Conservation (phyloP, 192 early-diverging fungal genomes). For the Coemansia sp. region DNA sequence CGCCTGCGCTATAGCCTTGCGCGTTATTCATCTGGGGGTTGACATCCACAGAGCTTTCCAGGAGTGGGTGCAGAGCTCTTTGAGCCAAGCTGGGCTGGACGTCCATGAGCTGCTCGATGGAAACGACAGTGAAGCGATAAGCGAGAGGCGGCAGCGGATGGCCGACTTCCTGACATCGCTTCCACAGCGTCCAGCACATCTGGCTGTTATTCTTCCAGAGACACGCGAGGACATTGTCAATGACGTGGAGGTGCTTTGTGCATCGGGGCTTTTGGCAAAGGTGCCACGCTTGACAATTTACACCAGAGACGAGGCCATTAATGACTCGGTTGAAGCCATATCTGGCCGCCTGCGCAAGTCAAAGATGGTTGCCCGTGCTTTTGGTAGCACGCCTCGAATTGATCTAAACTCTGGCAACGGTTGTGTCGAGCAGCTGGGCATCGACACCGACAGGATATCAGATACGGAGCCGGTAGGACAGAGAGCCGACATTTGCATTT, state of each 20-base stretch:
- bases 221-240: conserved; percentile 13
- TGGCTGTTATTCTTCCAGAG: conserved; percentile 42
- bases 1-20: conserved; percentile 27
- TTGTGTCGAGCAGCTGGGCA: conserved; percentile 9
- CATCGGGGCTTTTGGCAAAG: conserved; percentile 36
- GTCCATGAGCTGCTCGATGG: conserved; percentile 38
- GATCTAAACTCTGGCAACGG: conserved; percentile 10
- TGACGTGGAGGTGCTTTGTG: conserved; percentile 41
- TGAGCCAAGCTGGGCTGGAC: conserved; percentile 37
- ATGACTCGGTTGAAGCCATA: conserved; percentile 20
- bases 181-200: conserved; percentile 40
- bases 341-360: conserved; percentile 37
- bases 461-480: not conserved
- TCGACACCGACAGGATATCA: not conserved
- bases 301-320: conserved; percentile 29
- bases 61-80: conserved; percentile 42
- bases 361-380: conserved; percentile 36
- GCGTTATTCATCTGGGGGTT: conserved; percentile 33
- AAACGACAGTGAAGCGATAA: conserved; percentile 28
- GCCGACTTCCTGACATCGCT: conserved; percentile 32
- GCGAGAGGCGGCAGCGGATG: conserved; percentile 29
- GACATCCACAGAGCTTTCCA: conserved; percentile 43
- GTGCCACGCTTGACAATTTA: conserved; percentile 44
- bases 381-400: conserved; percentile 33
- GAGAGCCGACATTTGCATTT: conserved; percentile 18